These are phyloP conservation scores for Trichoderma sp. DNA, from an alignment of 2,329 filamentous ascomycete genomes.

Conservation along the genomic window DNA sequence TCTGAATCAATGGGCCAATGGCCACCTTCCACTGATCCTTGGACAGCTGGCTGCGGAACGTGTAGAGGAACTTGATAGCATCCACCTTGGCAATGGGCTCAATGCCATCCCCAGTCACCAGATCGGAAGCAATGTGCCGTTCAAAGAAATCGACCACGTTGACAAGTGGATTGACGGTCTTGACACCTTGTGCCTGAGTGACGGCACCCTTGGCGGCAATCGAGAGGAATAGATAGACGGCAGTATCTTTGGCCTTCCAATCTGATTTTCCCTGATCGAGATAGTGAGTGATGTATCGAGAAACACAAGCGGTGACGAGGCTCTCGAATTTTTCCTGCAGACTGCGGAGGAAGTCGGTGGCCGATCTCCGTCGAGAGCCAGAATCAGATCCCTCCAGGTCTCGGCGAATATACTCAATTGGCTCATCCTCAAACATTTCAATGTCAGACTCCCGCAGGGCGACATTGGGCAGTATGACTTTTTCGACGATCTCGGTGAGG, in stretches of 20 bases:
- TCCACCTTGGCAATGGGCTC: conserved; percentile 93
- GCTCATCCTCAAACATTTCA: conserved; percentile 97
- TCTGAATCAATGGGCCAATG: conserved; percentile 86
- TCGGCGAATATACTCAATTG: conserved; percentile 94
- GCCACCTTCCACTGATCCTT: conserved; percentile 90
- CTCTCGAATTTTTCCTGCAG: conserved; percentile 86
- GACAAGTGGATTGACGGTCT: conserved; percentile 82
- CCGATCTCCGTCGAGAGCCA: conserved; percentile 86
- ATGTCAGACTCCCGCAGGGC: conserved; percentile 89
- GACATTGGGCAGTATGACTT: conserved; percentile 93
- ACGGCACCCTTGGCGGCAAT: conserved; percentile 90
- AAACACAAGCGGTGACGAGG: conserved; percentile 83
- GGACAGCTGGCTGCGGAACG: conserved; percentile 91
- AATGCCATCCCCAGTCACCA: conserved; percentile 67
- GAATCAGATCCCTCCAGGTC: conserved; percentile 96
- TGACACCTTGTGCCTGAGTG: conserved; percentile 86
- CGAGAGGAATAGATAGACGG: conserved; percentile 93
- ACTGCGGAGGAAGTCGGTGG: conserved; percentile 90
- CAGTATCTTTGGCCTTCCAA: conserved; percentile 98
- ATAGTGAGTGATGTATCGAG: conserved; percentile 84
- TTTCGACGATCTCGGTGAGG: conserved; percentile 86
- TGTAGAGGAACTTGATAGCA: conserved; percentile 97
- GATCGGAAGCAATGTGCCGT: conserved; percentile 84
- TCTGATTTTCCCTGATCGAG: conserved; percentile 77
- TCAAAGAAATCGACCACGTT: conserved; percentile 96